Conservation (phyloP, 768 basidiomycete genomes). For the Pholiota molesta region DNA sequence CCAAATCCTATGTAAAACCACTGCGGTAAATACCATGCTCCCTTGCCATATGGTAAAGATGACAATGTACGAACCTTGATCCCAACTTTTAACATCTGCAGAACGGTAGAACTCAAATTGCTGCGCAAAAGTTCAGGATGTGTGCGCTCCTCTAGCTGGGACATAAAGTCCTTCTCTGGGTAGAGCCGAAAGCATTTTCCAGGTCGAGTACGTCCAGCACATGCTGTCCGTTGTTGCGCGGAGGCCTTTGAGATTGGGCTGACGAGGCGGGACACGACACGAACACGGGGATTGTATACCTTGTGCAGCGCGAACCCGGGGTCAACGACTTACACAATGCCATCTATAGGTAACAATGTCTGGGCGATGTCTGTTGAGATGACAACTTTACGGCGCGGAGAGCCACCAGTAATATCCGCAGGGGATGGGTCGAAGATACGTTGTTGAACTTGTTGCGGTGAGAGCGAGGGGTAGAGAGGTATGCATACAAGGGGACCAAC, state of each 20-base stretch:
- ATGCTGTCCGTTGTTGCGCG: constrained; percentile 94
- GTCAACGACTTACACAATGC: constrained; percentile 99
- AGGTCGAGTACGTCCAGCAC: constrained; percentile 93
- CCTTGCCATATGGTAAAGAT: too few relatives aligned
- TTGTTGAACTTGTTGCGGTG: constrained; percentile 93
- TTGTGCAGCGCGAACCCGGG: constrained; percentile 98
- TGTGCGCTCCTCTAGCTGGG: constrained; percentile 95
- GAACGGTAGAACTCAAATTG: constrained; percentile 90
- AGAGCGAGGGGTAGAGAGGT: constrained; percentile 93
- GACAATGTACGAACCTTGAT: constrained; percentile 62
- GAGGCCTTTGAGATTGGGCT: constrained; percentile 96
- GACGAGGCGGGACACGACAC: constrained; percentile 94
- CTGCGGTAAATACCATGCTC: background rate
- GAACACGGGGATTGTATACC: constrained; percentile 96
- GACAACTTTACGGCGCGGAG: constrained; percentile 91
- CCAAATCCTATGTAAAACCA: constrained; percentile 63
- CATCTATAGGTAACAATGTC: constrained; percentile 96
- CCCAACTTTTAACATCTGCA: constrained; percentile 93
- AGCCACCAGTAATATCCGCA: constrained; percentile 61
- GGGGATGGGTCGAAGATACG: constrained; percentile 92
- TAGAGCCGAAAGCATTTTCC: constrained; percentile 98
- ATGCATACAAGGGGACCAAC: constrained; percentile 90
- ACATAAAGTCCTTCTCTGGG: constrained; percentile 96
- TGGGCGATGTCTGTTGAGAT: constrained; percentile 98
- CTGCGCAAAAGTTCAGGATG: constrained; percentile 94